Evolutionary conservation across 352 stramenopile species (phyloP).

Genomic region (Poterioochromonas sp.): DNA sequence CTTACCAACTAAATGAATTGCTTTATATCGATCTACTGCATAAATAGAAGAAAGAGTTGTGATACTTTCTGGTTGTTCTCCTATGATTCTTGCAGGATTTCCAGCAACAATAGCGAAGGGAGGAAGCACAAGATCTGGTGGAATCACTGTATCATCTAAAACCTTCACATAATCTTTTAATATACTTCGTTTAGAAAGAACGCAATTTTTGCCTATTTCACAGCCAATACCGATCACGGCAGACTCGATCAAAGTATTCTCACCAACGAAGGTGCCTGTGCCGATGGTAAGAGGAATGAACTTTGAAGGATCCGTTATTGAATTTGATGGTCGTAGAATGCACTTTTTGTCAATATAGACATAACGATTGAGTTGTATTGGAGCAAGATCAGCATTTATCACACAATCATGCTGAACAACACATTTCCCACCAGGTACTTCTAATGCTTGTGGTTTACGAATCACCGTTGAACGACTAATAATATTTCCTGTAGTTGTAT

Average conservation of each 20-base stretch:
- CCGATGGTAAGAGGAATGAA: constrained; percentile 18
- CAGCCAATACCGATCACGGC: background rate
- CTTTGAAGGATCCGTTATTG: background rate
- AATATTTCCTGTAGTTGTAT: background rate
- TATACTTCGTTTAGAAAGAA: background rate
- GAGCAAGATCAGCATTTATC: background rate
- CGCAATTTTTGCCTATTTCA: background rate
- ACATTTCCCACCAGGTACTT: constrained; percentile 16
- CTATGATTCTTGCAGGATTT: background rate
- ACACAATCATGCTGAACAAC: background rate
- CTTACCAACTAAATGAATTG: too few species aligned
- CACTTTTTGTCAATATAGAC: background rate
- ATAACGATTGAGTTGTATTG: background rate
- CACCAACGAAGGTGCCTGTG: background rate
- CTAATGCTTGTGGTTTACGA: background rate
- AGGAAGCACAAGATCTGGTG: constrained; percentile 17
- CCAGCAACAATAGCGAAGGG: constrained; percentile 4
- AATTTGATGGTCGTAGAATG: background rate
- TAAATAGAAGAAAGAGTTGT: background rate
- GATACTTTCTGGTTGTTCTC: background rate
- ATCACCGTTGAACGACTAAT: background rate
- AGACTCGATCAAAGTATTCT: background rate
- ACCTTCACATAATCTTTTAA: constrained; percentile 26
- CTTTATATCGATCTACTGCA: background rate
- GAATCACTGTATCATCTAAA: background rate